Evolutionary conservation across 2,329 filamentous ascomycete genomes (phyloP).

Genomic region (Fusarium camptoceras): DNA sequence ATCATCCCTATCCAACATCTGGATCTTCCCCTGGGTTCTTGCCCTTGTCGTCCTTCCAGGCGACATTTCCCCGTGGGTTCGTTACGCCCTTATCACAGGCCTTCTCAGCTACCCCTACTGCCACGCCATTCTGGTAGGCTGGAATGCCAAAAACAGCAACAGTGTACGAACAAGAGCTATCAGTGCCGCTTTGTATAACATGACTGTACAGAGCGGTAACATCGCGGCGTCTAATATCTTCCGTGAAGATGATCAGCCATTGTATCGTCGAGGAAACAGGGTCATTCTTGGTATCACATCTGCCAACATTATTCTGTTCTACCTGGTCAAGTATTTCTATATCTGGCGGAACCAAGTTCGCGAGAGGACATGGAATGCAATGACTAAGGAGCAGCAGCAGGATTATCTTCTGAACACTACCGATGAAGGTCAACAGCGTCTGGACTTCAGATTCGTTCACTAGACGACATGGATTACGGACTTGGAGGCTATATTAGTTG

Average conservation of each 20-base stretch:
- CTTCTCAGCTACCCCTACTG: conserved; percentile 62
- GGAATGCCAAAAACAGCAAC: conserved; percentile 71
- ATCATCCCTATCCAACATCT: conserved; percentile 60
- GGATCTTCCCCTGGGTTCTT: conserved; percentile 63
- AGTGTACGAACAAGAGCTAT: conserved; percentile 72
- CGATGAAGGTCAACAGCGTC: conserved; percentile 65
- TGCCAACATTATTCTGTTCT: conserved; percentile 61
- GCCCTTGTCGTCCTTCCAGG: conserved; percentile 56
- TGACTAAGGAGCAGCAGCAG: conserved; percentile 60
- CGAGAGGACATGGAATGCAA: conserved; percentile 56
- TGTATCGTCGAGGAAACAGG: conserved; percentile 63
- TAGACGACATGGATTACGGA: conserved; percentile 38
- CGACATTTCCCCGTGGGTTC: conserved; percentile 55
- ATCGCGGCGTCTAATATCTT: conserved; percentile 58
- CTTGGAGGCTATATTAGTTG: not conserved
- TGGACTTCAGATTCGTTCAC: conserved; percentile 66
- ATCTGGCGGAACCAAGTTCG: conserved; percentile 60
- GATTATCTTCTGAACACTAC: conserved; percentile 61
- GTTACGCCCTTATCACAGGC: conserved; percentile 53
- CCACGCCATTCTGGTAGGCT: conserved; percentile 62
- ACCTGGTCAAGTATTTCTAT: conserved; percentile 60
- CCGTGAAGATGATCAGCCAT: conserved; percentile 64
- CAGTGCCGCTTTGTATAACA: conserved; percentile 71
- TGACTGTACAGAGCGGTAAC: conserved; percentile 59
- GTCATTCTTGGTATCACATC: conserved; percentile 61